Evolutionary conservation across 2,329 filamentous ascomycete genomes (phyloP).

Genomic region (Pseudogymnoascus sp.): DNA sequence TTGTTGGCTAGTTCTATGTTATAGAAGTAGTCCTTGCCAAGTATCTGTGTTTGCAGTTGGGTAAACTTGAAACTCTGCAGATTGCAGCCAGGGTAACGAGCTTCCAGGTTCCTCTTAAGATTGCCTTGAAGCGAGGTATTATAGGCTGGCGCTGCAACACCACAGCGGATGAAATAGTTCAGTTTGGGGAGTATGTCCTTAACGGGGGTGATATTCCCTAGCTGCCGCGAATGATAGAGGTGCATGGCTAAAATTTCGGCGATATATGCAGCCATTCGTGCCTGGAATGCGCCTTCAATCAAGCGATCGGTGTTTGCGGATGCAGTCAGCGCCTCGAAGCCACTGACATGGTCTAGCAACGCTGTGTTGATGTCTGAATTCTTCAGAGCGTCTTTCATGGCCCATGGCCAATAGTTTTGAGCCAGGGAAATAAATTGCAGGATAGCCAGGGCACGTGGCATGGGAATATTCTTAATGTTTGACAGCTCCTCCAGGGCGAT

Average conservation of each 20-base stretch:
- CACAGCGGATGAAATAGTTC: conserved; percentile 71
- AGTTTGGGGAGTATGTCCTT: conserved; percentile 66
- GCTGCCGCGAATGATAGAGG: conserved; percentile 75
- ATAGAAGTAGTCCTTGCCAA: conserved; percentile 78
- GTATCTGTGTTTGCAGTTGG: conserved; percentile 50
- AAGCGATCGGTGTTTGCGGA: conserved; percentile 44
- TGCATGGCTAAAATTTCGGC: conserved; percentile 88
- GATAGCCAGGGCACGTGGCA: conserved; percentile 62
- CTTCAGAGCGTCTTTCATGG: conserved; percentile 68
- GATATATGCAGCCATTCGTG: conserved; percentile 69
- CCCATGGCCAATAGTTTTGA: conserved; percentile 95
- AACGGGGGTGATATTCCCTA: conserved; percentile 58
- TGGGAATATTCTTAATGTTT: conserved; percentile 54
- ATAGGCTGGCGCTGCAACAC: conserved; percentile 70
- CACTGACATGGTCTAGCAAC: conserved; percentile 61
- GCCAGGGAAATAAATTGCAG: conserved; percentile 81
- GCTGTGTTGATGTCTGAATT: conserved; percentile 66
- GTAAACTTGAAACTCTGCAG: conserved; percentile 78
- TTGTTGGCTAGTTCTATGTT: conserved; percentile 66
- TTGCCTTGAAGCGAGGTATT: conserved; percentile 82
- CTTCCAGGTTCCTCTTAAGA: conserved; percentile 74
- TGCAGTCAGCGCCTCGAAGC: conserved; percentile 43
- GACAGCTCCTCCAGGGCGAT: conserved; percentile 65
- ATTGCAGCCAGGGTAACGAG: conserved; percentile 64
- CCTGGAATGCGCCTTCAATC: conserved; percentile 45